Evolutionary conservation across 257 asterid genomes (phyloP).

Genomic region (Scutellaria barbata): DNA sequence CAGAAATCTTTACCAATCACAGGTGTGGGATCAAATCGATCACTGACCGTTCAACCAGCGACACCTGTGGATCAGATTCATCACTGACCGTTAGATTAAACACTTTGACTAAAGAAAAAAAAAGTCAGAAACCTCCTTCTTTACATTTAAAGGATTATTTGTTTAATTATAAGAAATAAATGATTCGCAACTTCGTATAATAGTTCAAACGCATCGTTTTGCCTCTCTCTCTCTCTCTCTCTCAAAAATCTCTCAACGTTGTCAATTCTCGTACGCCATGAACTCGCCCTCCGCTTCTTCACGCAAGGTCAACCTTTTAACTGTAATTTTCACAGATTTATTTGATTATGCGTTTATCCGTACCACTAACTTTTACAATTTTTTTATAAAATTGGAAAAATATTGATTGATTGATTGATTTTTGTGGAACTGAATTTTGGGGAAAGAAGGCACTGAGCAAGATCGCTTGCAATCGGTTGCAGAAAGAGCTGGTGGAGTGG

Average conservation of each 20-base stretch:
- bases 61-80: conserved; percentile 1
- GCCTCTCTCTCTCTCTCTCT: neutral
- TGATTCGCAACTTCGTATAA: neutral
- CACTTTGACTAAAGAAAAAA: neutral
- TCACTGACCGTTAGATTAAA: neutral
- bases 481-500: conserved; percentile 98
- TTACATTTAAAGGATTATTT: neutral
- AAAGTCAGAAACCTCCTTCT: neutral
- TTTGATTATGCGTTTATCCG: neutral
- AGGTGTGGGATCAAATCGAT: neutral
- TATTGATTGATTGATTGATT: conserved; percentile 19
- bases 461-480: conserved; percentile 95
- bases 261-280: conserved; percentile 43
- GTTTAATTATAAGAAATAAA: neutral
- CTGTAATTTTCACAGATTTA: neutral
- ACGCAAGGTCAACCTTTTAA: conserved; percentile 48
- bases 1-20: neutral
- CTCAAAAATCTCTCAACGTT: conserved; percentile 21
- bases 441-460: conserved; percentile 79
- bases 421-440: conserved; percentile 33
- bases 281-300: conserved; percentile 59
- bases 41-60: neutral
- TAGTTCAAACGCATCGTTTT: conserved; percentile 16
- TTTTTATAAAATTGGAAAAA: neutral
- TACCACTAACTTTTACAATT: neutral